phyloP scores from a whole-genome alignment of 257 asterid species.

The Primulina tabacum region DNA sequence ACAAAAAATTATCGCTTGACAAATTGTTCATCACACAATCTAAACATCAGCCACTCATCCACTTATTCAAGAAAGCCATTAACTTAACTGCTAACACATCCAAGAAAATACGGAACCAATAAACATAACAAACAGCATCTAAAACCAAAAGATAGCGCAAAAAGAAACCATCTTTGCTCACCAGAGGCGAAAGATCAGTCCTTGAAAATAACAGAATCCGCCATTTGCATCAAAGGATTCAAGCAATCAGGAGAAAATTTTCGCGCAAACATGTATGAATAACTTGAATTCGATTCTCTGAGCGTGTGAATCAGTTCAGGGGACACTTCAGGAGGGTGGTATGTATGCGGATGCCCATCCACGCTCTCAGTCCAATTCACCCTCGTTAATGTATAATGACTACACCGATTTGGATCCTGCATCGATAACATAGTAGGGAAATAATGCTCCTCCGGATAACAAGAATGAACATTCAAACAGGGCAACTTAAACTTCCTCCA shows the following conservation, averaged over 20 bases:
- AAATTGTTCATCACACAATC: constrained; percentile 18
- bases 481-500: constrained; percentile 50
- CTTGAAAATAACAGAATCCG: constrained; percentile 46
- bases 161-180: constrained; percentile 17
- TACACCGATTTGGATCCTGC: constrained; percentile 43
- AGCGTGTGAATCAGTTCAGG: constrained; percentile 39
- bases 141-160: neutral
- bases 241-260: constrained; percentile 53
- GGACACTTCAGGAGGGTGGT: constrained; percentile 40
- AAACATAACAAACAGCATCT: neutral
- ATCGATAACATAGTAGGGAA: constrained; percentile 49
- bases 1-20: neutral
- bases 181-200: constrained; percentile 35
- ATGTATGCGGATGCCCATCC: constrained; percentile 54
- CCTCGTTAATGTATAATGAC: constrained; percentile 37
- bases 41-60: constrained; percentile 16
- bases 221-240: constrained; percentile 40
- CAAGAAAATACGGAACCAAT: constrained; percentile 10
- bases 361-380: constrained; percentile 52
- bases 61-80: neutral
- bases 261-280: constrained; percentile 42
- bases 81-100: neutral
- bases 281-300: constrained; percentile 40
- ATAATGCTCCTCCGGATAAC: constrained; percentile 58
- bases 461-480: constrained; percentile 43